Evolutionary conservation across 2,329 filamentous ascomycete species (phyloP).

Genomic region (Phyllosticta paracitricarpa): DNA sequence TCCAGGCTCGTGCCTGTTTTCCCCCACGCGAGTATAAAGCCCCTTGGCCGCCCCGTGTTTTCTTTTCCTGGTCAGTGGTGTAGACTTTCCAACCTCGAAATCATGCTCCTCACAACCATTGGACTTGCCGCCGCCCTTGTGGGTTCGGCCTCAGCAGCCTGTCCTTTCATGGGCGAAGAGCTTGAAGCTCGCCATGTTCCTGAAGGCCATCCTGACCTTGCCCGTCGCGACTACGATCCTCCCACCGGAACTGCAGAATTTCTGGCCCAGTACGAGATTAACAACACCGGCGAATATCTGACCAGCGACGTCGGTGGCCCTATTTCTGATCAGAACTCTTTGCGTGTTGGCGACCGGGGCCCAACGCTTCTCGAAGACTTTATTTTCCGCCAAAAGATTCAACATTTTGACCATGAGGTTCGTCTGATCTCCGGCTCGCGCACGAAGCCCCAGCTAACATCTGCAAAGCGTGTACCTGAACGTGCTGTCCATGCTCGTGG

Average conservation of each 20-base stretch:
- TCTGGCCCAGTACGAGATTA: constrained; percentile 26
- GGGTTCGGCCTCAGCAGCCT: constrained; percentile 13
- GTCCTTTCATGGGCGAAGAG: constrained; percentile 28
- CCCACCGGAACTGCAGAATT: constrained; percentile 23
- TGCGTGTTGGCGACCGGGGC: constrained; percentile 57
- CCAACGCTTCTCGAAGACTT: constrained; percentile 63
- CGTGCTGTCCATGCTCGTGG: constrained; percentile 59
- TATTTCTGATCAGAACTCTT: constrained; percentile 55
- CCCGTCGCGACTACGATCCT: constrained; percentile 18
- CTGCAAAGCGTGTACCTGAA: constrained; percentile 38
- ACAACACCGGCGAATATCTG: constrained; percentile 26
- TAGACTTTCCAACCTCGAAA: neutral
- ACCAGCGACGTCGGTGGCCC: constrained; percentile 61
- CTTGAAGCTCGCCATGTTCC: constrained; percentile 17
- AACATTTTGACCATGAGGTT: constrained; percentile 59
- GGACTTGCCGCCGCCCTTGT: constrained; percentile 6
- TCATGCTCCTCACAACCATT: constrained; percentile 8
- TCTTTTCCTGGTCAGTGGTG: neutral
- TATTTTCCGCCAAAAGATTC: constrained; percentile 62
- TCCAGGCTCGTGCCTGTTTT: constrained; percentile 1
- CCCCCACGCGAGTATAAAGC: constrained; percentile 3
- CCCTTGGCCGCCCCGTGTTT: neutral
- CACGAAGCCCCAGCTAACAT: neutral
- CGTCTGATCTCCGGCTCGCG: neutral
- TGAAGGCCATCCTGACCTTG: constrained; percentile 17